phyloP scores from a whole-genome alignment of 2,329 filamentous ascomycete species.

The Colletotrichum tabaci region DNA sequence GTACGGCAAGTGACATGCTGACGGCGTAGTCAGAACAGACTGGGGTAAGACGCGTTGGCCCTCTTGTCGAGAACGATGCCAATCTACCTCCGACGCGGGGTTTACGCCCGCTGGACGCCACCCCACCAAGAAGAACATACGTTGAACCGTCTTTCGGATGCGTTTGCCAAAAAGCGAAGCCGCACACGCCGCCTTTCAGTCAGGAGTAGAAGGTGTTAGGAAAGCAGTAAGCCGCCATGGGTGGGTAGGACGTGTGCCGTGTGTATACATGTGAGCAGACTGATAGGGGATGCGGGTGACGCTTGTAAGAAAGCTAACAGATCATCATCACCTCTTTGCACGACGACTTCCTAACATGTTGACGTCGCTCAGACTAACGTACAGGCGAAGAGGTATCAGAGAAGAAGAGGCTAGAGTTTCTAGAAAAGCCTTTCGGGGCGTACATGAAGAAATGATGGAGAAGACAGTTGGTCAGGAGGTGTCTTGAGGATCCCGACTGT shows the following conservation, averaged over 20 bases:
- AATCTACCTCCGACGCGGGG: constrained; percentile 23
- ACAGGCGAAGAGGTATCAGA: neutral
- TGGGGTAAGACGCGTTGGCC: constrained; percentile 7
- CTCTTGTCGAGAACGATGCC: neutral
- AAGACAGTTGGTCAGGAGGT: neutral
- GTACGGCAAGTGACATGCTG: neutral
- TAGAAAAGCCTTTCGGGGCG: constrained; percentile 5
- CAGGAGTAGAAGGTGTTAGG: neutral
- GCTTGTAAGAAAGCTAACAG: neutral
- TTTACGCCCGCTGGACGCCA: neutral
- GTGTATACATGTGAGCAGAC: neutral
- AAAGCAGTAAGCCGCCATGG: neutral
- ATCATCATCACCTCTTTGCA: neutral
- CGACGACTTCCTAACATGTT: neutral
- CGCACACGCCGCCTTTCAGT: neutral
- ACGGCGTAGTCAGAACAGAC: neutral
- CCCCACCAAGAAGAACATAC: neutral
- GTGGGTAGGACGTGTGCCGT: constrained; percentile 22
- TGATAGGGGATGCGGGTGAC: neutral
- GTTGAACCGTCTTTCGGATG: neutral
- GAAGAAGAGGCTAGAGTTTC: constrained; percentile 5
- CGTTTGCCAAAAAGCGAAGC: neutral
- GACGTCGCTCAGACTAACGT: neutral
- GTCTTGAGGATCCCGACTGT: neutral
- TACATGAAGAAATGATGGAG: neutral